Conservation (phyloP, 192 early-diverging fungal genomes). For the Gaertneriomyces semiglobifer region DNA sequence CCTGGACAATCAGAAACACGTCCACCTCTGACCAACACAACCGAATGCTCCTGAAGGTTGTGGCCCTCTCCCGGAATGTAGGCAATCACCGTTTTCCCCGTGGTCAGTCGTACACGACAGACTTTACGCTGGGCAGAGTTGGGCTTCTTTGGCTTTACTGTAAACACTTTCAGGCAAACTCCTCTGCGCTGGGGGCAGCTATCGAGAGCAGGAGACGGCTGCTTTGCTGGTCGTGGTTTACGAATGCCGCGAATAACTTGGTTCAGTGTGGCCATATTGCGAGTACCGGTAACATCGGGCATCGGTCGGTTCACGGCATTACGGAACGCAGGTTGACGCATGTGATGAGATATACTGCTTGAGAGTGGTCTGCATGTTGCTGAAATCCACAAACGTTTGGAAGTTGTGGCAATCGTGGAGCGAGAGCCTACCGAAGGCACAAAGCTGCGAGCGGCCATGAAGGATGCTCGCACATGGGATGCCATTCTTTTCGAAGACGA, state of each 20-base stretch:
- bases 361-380: too few relatives aligned
- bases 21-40: constrained; percentile 91
- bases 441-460: too few relatives aligned
- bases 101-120: constrained; percentile 86
- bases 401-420: too few relatives aligned
- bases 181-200: constrained; percentile 86
- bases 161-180: constrained; percentile 93
- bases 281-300: background rate
- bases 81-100: constrained; percentile 84
- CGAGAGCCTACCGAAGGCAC: too few relatives aligned
- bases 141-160: constrained; percentile 95
- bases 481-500: too few relatives aligned
- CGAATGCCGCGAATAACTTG: constrained; percentile 86
- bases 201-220: constrained; percentile 80
- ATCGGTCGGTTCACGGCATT: too few relatives aligned
- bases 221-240: constrained; percentile 60
- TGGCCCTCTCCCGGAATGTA: constrained; percentile 99
- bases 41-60: constrained; percentile 96
- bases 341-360: too few relatives aligned
- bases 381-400: too few relatives aligned
- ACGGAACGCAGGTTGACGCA: too few relatives aligned
- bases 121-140: constrained; percentile 97
- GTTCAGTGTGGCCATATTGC: constrained; percentile 77
- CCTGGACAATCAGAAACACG: constrained; percentile 96
- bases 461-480: too few relatives aligned